Evolutionary conservation across 805 yeast species (phyloP), one percentile per base, ranked within the genome.

Genomic region (Metschnikowia sp.): DNA sequence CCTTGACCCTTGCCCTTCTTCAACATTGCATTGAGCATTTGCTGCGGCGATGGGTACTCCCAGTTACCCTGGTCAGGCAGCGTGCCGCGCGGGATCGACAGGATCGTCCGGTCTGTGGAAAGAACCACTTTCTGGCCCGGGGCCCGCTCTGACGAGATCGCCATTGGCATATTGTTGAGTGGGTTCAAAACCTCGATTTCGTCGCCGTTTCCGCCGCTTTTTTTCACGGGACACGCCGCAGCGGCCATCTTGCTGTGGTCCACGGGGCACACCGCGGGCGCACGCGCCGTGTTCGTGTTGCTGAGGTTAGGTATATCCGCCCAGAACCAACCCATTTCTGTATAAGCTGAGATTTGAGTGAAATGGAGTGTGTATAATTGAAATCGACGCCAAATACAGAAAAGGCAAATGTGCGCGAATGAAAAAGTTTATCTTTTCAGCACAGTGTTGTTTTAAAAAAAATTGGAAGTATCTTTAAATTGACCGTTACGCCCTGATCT

Each of bases 11-110:
- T 92, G 18, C 97, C 96, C 70, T 94, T 94, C 54, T 92, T 82
- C 28, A 90, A 71, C 98, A 94, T 92, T 10, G 99, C 99, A 61
- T 92, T 91, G 55, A 90, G 83, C 99, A 94, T 94, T 65, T 94
- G 99, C 68, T 94, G 99, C 1, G 99, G 99, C 2, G 97, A 88
- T 2, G 99, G 99, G 63, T 94, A 94, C 68, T 94, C 99, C 99
- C 99, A 94, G 40, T 84, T 81, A 2, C 96, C 96, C 51, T 81
- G 82, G 9, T 71, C 75, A 2, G 70, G 74, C 11, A 63, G 62
- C 29, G 74, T 79, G 29, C 98, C 98, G 53, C 88, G 78, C 18
- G 99, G 99, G 44, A 94, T 94, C 1, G 88, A 70, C 12, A 96
- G 88, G 34, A 83, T 66, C 1, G 96, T 86, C 57, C 97, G 81